Percentiles rank a stretch among this genome's conserved stretches.
phyloP scores from a whole-genome alignment of 495 filamentous ascomycete species.

The Poronia punctata region DNA sequence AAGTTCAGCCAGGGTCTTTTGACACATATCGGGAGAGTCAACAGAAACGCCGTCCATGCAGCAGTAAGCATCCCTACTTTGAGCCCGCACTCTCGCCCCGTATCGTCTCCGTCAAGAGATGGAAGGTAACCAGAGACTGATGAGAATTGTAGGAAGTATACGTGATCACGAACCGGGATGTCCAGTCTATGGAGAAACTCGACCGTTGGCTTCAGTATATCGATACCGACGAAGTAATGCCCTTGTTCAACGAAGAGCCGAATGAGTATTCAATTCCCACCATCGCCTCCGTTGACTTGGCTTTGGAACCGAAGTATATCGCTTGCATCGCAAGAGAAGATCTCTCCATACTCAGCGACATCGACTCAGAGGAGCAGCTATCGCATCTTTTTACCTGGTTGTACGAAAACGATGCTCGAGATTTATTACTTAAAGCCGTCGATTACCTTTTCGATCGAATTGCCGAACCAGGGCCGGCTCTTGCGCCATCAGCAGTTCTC shows the following conservation, averaged over 20 bases:
- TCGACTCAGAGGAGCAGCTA: constrained; percentile 16
- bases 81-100: too few species aligned
- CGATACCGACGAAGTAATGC: constrained; percentile 37
- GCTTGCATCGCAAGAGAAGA: constrained; percentile 22
- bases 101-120: too few species aligned
- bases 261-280: constrained; percentile 34
- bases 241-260: constrained; percentile 35
- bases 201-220: constrained; percentile 44
- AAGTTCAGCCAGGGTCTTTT: constrained; percentile 38
- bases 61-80: too few species aligned
- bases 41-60: constrained; percentile 30
- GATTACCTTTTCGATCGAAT: constrained; percentile 15
- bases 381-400: constrained; percentile 26
- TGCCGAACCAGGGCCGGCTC: constrained; percentile 3
- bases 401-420: constrained; percentile 20
- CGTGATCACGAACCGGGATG: constrained; percentile 46
- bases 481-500: constrained; percentile 7
- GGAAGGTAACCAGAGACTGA: neutral
- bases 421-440: constrained; percentile 18
- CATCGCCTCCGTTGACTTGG: constrained; percentile 27
- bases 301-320: constrained; percentile 19
- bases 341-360: constrained; percentile 16
- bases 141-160: constrained; percentile 36
- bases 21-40: constrained; percentile 37
- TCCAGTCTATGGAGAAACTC: constrained; percentile 35